Base-by-base conservation (phyloP, 495 filamentous ascomycete genomes). In the Cercophora samala region DNA sequence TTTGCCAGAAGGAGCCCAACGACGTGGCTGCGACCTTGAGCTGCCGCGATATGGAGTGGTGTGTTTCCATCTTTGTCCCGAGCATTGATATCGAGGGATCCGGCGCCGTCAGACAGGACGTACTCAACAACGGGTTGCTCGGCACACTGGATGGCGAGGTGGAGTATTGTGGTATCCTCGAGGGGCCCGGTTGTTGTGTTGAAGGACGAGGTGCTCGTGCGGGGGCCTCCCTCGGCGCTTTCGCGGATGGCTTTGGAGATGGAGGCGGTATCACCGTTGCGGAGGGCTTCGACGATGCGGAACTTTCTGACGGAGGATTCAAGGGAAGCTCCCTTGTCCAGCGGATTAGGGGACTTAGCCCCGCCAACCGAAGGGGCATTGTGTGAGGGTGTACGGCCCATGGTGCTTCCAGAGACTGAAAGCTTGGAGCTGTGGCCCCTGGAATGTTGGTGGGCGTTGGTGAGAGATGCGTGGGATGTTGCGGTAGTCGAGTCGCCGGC, bases 121-220 rank as follows among this genome's bases (percentile, higher is more conserved):
- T 91, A 97, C 77, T 99, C 96, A n/a, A 99, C 89, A 15, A 99
- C 93, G n/a, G 91, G 89, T 25, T 90, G 85, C 72, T 98, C 93
- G 19, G 96, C 96, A 72, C 95, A 99, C 75, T 98, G 95, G n/a
- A 97, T 91, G 25, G 95, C 93, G 62, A 99, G 81, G 76, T 98
- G 96, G 18, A 99, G 83, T 53, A 97, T 88, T 0, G 91, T 92
- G 1, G 93, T 95, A 52, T 93, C 92, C 54, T 93, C 91, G 19
- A 93, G 67, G 9, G 80, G 77, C 4, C 78, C 78, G 23, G 78
- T 74, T 11, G 78, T 73, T 25, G 75, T 73, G 32, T 82, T 78
- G 64, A 85, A 80, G 25, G 87, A 83, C 32, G 86, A 84, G 19
- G 75, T 84, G 75, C 84, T 86, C 64, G 81, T 76, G 58, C 83